These are phyloP conservation scores for Paraphaeosphaeria minitans DNA, from an alignment of 2,329 filamentous ascomycete genomes.

Conservation along the genomic window DNA sequence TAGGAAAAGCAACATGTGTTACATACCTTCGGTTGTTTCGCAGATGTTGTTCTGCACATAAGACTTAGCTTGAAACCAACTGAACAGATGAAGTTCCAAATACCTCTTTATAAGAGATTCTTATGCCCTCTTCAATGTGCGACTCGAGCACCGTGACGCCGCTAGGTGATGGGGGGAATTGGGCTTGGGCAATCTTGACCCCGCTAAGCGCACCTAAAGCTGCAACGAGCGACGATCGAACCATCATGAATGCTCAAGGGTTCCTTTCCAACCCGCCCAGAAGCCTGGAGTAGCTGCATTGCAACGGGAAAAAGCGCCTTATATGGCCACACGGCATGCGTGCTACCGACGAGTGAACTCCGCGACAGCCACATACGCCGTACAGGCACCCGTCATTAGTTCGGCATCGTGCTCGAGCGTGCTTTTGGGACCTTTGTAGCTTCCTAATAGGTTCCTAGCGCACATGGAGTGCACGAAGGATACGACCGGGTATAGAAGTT, in stretches of 20 bases:
- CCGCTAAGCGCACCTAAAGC: conserved; percentile 21
- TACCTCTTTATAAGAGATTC: conserved; percentile 54
- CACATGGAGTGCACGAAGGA: conserved; percentile 15
- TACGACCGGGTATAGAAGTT: conserved; percentile 17
- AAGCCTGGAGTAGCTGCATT: not conserved
- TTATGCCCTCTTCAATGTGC: conserved; percentile 46
- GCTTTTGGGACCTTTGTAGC: conserved; percentile 16
- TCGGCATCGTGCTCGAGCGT: not conserved
- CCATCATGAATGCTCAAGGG: not conserved
- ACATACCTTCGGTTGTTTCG: conserved; percentile 55
- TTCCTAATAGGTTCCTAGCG: conserved; percentile 31
- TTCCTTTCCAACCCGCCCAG: not conserved
- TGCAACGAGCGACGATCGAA: conserved; percentile 17
- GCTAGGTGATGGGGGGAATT: conserved; percentile 48
- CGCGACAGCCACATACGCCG: conserved; percentile 12
- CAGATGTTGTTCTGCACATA: conserved; percentile 53
- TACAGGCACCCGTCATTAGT: not conserved
- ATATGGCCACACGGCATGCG: not conserved
- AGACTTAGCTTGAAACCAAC: not conserved
- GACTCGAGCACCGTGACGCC: conserved; percentile 48
- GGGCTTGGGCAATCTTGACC: conserved; percentile 27
- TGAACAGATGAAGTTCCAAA: not conserved
- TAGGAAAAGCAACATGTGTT: not conserved
- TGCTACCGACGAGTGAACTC: not conserved
- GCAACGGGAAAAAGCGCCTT: conserved; percentile 2